Percentiles rank a stretch among this genome's conserved stretches.
These are phyloP conservation scores for Hymenoscyphus occultus DNA, from an alignment of 2,329 filamentous ascomycete genomes.

Conservation along the genomic window DNA sequence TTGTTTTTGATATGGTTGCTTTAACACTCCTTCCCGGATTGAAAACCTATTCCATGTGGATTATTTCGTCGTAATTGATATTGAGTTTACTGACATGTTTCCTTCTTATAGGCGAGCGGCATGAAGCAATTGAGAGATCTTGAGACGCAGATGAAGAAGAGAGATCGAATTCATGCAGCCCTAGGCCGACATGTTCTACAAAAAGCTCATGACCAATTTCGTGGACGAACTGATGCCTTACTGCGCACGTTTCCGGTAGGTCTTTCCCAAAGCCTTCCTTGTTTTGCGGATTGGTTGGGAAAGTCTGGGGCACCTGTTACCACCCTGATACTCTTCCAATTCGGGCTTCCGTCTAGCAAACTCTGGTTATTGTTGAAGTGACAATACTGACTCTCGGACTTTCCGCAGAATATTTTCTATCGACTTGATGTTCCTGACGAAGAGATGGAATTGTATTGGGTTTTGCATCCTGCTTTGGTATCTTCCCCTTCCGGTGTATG, in stretches of 20 bases:
- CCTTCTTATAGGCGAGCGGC: neutral
- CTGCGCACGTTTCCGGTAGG: neutral
- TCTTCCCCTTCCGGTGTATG: neutral
- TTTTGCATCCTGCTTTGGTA: neutral
- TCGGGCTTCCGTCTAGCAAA: too few species aligned
- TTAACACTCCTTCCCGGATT: neutral
- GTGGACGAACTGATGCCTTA: too few species aligned
- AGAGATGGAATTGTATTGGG: neutral
- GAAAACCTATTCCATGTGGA: neutral
- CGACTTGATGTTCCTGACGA: neutral
- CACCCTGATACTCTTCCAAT: too few species aligned
- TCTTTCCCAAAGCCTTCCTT: neutral
- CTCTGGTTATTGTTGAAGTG: too few species aligned
- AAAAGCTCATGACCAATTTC: too few species aligned
- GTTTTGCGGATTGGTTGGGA: neutral
- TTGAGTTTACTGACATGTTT: neutral
- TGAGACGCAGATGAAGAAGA: neutral
- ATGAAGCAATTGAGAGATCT: neutral
- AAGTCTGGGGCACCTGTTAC: too few species aligned
- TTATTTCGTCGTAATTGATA: neutral
- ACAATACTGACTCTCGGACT: too few species aligned
- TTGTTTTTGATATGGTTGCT: too few species aligned
- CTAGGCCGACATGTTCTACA: neutral
- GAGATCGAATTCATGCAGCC: neutral
- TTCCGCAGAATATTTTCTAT: neutral